These are phyloP conservation scores for Termitomyces sp. DNA, from an alignment of 768 basidiomycete species.

Conservation along the genomic window DNA sequence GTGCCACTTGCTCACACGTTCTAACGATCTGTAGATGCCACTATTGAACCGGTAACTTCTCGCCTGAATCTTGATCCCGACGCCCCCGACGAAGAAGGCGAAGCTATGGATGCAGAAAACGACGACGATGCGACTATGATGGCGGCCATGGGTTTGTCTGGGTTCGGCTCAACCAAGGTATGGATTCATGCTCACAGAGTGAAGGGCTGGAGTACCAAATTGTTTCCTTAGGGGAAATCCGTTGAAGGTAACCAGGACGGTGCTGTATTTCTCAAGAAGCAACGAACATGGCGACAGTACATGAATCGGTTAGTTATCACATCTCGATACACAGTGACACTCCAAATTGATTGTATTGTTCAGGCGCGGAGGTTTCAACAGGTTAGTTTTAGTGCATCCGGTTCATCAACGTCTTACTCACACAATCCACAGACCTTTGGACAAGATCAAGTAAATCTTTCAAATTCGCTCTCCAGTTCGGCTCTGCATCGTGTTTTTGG, in stretches of 20 bases:
- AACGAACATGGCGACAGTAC: conserved; percentile 93
- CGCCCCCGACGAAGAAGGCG: conserved; percentile 42
- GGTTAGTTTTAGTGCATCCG: conserved; percentile 34
- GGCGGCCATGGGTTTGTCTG: conserved; percentile 84
- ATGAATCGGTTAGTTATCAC: conserved; percentile 81
- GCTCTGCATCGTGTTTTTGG: neutral
- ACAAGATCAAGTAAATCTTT: conserved; percentile 78
- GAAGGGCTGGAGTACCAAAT: neutral
- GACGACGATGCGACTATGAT: conserved; percentile 82
- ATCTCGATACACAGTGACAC: neutral
- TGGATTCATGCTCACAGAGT: conserved; percentile 9
- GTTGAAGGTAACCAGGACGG: conserved; percentile 85
- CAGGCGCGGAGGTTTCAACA: conserved; percentile 85
- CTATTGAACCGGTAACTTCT: conserved; percentile 10
- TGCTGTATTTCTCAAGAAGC: conserved; percentile 65
- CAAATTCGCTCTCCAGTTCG: neutral
- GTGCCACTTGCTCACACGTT: neutral
- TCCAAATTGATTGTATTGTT: conserved; percentile 12
- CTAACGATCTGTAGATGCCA: neutral
- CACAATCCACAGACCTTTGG: conserved; percentile 65
- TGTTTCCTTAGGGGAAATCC: conserved; percentile 59
- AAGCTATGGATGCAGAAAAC: conserved; percentile 51
- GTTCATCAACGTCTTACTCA: conserved; percentile 12
- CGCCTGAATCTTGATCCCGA: conserved; percentile 40
- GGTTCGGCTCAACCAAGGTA: conserved; percentile 91